Base-by-base conservation (phyloP, 495 filamentous ascomycete genomes). In the Cairneyella variabilis region DNA sequence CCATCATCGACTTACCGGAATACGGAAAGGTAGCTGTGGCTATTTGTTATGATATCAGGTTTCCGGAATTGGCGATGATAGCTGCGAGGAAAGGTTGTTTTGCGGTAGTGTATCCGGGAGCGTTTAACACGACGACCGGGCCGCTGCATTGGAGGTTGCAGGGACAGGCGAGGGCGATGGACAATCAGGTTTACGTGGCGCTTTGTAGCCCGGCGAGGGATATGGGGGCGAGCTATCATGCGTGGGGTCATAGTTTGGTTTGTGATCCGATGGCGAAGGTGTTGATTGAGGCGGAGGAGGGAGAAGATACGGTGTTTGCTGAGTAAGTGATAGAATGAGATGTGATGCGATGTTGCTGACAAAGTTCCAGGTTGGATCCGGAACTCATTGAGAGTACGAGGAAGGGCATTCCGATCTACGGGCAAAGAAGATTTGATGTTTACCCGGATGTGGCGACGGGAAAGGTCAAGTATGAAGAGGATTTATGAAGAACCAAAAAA, bases 31-130 rank as follows among this genome's bases (percentile, higher is more conserved):
- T 98, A 43, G 90, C 81, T 0, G 69, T 98, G 1, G 91, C 86
- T 12, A 97, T 98, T 63, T 98, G 93, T 77, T 98, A 98, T 70
- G 93, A 98, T 66, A 79, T 97, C 40, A 89, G 93, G 7, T 98
- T 98, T 74, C 92, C 93, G 0, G 93, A 98, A 69, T 76, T 96
- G 7, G 91, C 89, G 3, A 96, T 82, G 72, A 86, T 97, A 43
- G 92, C 91, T 3, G 90, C 93, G 11, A 80, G 93, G 21, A 82
- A 83, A 62, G 86, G 83, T 10, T 84, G 82, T 49, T 97, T 97
- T 67, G 74, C 86, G 27, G 78, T 97, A 18, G 62, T 97, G 7
- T 97, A 97, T 67, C 93, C 93, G 2, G 93, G 91, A 20, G 93
- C 95, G 2, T 98, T 98, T 73, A 98, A 97, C 70, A 76, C 84